Conservation (phyloP, 2,329 filamentous ascomycete genomes). For the Fusarium continuum region DNA sequence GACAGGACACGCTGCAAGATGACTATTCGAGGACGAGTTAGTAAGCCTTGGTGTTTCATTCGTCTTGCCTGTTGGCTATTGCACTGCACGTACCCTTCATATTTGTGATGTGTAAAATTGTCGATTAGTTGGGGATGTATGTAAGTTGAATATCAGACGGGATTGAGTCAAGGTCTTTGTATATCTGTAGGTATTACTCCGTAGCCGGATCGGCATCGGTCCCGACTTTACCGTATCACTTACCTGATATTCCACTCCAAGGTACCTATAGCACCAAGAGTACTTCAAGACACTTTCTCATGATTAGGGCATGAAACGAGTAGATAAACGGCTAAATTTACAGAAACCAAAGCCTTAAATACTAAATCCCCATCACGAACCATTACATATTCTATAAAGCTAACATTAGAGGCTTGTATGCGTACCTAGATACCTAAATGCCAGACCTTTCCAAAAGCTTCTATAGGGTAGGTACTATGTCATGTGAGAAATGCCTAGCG, state of each 20-base stretch:
- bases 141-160: constrained; percentile 3
- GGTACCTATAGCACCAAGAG: too few relatives aligned
- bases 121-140: not conserved
- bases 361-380: not conserved
- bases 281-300: too few relatives aligned
- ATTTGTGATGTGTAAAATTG: not conserved
- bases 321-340: not conserved
- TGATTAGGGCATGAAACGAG: not conserved
- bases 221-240: constrained; percentile 21
- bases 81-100: constrained; percentile 39
- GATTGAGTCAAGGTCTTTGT: constrained; percentile 19
- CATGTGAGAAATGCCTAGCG: constrained; percentile 33
- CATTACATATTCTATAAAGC: too few relatives aligned
- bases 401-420: too few relatives aligned
- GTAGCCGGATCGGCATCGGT: constrained; percentile 30
- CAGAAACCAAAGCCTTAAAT: not conserved
- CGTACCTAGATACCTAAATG: too few relatives aligned
- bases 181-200: constrained; percentile 9
- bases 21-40: constrained; percentile 61
- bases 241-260: too few relatives aligned
- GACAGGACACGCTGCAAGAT: constrained; percentile 94
- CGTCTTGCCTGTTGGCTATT: not conserved
- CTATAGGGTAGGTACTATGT: constrained; percentile 9
- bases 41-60: constrained; percentile 17
- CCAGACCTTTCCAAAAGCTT: constrained; percentile 3